These are phyloP conservation scores for Phytophthora fragariae DNA, from an alignment of 352 stramenopile species.

Conservation along the genomic window DNA sequence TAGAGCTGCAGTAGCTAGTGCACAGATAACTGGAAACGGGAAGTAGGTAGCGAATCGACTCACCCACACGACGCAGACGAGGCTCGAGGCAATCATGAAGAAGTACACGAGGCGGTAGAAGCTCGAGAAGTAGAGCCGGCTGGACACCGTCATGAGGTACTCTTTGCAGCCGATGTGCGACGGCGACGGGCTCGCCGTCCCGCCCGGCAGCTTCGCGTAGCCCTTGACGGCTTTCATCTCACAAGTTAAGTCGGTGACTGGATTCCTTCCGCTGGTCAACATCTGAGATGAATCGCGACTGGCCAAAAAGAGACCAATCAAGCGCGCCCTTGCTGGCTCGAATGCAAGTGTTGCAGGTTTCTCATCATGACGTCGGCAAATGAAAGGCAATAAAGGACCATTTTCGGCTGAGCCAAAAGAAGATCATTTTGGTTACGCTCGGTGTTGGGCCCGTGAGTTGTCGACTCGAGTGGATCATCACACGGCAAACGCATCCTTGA, in stretches of 20 bases:
- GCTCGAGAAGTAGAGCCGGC: conserved; percentile 85
- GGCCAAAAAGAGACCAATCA: conserved; percentile 20
- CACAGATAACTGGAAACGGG: neutral
- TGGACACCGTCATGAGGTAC: conserved; percentile 77
- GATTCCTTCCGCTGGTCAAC: conserved; percentile 19
- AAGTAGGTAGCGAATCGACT: conserved; percentile 5
- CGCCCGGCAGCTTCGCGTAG: conserved; percentile 48
- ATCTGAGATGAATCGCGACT: conserved; percentile 21
- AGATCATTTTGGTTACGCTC: no score
- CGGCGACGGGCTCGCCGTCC: conserved; percentile 10
- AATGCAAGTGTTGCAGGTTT: neutral
- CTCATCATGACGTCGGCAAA: no score
- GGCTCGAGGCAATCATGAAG: conserved; percentile 78
- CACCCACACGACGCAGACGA: conserved; percentile 80
- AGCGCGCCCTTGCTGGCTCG: conserved; percentile 8
- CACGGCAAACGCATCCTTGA: no score
- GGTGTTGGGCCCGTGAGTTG: no score
- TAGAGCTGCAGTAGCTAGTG: neutral
- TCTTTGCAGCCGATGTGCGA: conserved; percentile 67
- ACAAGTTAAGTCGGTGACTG: neutral
- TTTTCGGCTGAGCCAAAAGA: no score
- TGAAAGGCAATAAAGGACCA: no score
- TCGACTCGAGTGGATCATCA: no score
- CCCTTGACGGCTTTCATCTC: conserved; percentile 30
- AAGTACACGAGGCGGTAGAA: conserved; percentile 83